Evolutionary conservation across 108 stramenopile genomes (phyloP).

Genomic region (Seminavis robusta): DNA sequence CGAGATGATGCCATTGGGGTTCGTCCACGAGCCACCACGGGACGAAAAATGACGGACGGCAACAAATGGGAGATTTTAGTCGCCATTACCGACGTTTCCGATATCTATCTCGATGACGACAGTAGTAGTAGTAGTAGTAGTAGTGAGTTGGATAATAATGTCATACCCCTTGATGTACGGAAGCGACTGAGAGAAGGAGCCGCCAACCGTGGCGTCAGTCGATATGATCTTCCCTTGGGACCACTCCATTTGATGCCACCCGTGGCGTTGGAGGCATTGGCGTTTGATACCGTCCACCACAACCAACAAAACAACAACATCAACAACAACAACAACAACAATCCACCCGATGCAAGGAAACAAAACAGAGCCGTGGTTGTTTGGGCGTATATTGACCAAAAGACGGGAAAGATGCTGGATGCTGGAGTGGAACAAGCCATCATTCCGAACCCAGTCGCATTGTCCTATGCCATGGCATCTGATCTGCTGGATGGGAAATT

Average conservation of each 20-base stretch:
- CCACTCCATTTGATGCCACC: conserved; percentile 84
- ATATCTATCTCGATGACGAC: conserved; percentile 40
- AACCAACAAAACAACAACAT: conserved; percentile 2
- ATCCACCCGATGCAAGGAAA: conserved; percentile 1
- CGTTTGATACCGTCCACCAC: conserved; percentile 30
- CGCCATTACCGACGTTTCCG: conserved; percentile 83
- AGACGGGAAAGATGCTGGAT: conserved; percentile 68
- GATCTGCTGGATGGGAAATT: conserved; percentile 36
- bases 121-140: neutral
- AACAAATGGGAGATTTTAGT: conserved; percentile 82
- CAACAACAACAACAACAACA: conserved; percentile 2
- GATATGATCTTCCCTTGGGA: conserved; percentile 78
- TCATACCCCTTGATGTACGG: neutral
- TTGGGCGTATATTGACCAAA: conserved; percentile 85
- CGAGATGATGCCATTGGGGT: conserved; percentile 87
- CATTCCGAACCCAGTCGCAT: conserved; percentile 52
- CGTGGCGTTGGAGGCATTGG: conserved; percentile 52
- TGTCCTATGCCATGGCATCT: conserved; percentile 63
- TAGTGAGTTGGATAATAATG: neutral
- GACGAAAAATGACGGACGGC: conserved; percentile 44
- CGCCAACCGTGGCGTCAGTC: conserved; percentile 56
- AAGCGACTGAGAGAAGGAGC: conserved; percentile 63
- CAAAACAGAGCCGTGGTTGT: conserved; percentile 72
- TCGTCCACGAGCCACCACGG: conserved; percentile 59
- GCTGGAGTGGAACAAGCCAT: conserved; percentile 77